A percentile compares a stretch with the other conserved stretches of the same genome.
These are phyloP conservation scores for Isatis lusitanica DNA, from an alignment of 441 rosid genomes.

Conservation along the genomic window DNA sequence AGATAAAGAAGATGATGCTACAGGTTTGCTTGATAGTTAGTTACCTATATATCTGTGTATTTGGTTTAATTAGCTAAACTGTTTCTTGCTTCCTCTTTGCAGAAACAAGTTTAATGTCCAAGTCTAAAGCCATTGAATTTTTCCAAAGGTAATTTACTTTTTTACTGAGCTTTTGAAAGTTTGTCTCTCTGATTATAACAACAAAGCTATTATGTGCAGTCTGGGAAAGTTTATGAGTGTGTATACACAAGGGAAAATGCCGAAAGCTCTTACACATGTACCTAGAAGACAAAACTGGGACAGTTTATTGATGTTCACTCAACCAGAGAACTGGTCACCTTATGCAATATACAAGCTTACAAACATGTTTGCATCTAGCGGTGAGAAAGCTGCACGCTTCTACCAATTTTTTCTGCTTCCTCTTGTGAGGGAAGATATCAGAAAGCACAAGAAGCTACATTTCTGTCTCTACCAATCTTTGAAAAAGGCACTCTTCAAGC, in stretches of 20 bases:
- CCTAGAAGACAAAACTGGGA: constrained; percentile 59
- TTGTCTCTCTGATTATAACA: too few species aligned
- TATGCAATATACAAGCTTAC: constrained; percentile 77
- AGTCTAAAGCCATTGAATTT: too few species aligned
- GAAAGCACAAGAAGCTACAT: constrained; percentile 65
- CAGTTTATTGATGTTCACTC: constrained; percentile 64
- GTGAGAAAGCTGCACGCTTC: constrained; percentile 49
- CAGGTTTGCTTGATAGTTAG: constrained; percentile 12
- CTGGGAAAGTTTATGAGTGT: constrained; percentile 59
- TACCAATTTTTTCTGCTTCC: constrained; percentile 73
- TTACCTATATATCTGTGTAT: not conserved
- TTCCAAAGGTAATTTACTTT: too few species aligned
- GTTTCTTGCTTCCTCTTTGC: too few species aligned
- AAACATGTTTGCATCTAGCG: constrained; percentile 67
- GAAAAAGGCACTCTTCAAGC: constrained; percentile 69
- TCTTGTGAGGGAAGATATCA: constrained; percentile 69
- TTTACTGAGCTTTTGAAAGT: too few species aligned
- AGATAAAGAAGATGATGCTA: not conserved
- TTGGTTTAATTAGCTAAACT: not conserved
- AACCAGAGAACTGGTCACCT: constrained; percentile 83
- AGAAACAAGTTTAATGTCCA: too few species aligned
- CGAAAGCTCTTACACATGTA: constrained; percentile 61
- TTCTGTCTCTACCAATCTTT: constrained; percentile 68
- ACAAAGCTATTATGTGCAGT: constrained; percentile 33
- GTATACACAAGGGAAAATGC: constrained; percentile 72